phyloP scores from a whole-genome alignment of 2,329 filamentous ascomycete genomes.

The Nannizziopsis barbatae region DNA sequence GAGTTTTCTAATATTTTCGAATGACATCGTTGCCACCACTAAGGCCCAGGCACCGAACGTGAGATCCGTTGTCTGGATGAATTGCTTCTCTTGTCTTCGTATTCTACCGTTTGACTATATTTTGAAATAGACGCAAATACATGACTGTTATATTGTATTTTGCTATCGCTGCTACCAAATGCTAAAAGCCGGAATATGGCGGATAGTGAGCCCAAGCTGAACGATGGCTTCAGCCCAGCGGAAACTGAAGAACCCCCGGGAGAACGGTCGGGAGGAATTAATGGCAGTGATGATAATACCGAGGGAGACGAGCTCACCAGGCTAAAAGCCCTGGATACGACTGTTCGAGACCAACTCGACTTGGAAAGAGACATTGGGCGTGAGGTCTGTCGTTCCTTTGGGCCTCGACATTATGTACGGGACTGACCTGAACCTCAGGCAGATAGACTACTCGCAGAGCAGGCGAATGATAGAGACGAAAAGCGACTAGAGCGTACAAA shows the following conservation, averaged over 20 bases:
- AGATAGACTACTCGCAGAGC: slow-evolving; percentile 48
- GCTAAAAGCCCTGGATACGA: slow-evolving; percentile 52
- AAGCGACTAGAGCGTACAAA: slow-evolving; percentile 50
- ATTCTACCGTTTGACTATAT: too few species aligned
- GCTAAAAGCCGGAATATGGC: not conserved
- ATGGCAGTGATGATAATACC: not conserved
- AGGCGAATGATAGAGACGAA: slow-evolving; percentile 53
- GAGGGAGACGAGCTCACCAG: slow-evolving; percentile 46
- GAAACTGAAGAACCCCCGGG: not conserved
- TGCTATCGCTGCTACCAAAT: not conserved
- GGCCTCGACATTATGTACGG: not conserved
- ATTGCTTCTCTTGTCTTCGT: too few species aligned
- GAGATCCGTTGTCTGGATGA: too few species aligned
- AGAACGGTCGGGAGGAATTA: too few species aligned
- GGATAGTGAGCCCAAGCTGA: not conserved
- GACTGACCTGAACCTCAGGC: slow-evolving; percentile 30
- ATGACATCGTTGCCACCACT: too few species aligned
- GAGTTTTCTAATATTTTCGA: too few species aligned
- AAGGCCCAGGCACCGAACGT: too few species aligned
- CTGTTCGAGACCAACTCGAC: slow-evolving; percentile 76
- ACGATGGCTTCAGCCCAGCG: not conserved
- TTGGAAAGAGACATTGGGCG: slow-evolving; percentile 73
- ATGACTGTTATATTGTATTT: too few species aligned
- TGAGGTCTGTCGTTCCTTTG: slow-evolving; percentile 31
- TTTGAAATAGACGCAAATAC: too few species aligned